Percentiles rank a stretch among this genome's conserved stretches.
Evolutionary conservation across 2,329 filamentous ascomycete genomes (phyloP).

Genomic region (Delphinella strobiligena): DNA sequence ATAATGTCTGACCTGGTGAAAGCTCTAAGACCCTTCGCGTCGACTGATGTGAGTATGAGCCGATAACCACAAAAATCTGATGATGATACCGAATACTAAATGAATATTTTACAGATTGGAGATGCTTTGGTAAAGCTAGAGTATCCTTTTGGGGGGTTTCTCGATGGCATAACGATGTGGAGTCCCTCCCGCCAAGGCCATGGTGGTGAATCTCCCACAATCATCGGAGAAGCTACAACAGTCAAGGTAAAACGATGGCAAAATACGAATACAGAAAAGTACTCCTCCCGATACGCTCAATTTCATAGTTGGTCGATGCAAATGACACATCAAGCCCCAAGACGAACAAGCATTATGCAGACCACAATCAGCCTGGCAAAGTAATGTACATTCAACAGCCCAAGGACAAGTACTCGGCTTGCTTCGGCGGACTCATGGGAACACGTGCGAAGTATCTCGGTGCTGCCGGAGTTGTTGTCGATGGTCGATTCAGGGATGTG

Average conservation of each 20-base stretch:
- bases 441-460: conserved; percentile 22
- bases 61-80: no score
- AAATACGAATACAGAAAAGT: no score
- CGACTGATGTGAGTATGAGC: conserved; percentile 6
- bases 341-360: conserved; percentile 23
- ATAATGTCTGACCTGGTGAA: background rate
- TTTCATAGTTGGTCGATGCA: conserved; percentile 24
- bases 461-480: conserved; percentile 26
- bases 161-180: conserved; percentile 23
- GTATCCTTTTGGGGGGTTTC: conserved; percentile 22
- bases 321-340: conserved; percentile 20
- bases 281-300: no score
- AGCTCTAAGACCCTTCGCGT: background rate
- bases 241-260: conserved; percentile 5
- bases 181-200: conserved; percentile 1
- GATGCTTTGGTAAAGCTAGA: conserved; percentile 25
- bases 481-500: conserved; percentile 27
- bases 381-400: conserved; percentile 28
- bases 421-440: conserved; percentile 29
- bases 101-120: background rate
- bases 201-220: conserved; percentile 1
- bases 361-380: conserved; percentile 21
- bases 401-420: conserved; percentile 21
- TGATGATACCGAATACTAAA: no score
- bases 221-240: conserved; percentile 10